Evolutionary conservation across 345 rosid genomes (phyloP).

Genomic region (Arabidopsis suecica): DNA sequence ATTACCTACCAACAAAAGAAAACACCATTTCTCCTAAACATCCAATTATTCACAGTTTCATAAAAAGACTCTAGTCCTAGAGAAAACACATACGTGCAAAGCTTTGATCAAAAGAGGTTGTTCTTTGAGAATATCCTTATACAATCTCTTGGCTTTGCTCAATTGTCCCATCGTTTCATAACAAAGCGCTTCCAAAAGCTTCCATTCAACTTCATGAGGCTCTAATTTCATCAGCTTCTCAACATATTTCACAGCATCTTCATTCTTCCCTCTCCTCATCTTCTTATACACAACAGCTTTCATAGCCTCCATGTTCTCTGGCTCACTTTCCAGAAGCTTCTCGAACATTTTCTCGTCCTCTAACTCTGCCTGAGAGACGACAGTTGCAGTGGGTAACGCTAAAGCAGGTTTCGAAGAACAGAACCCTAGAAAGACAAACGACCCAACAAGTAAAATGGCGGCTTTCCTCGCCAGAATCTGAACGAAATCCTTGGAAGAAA

Average conservation of each 20-base stretch:
- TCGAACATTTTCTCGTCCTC: conserved; percentile 65
- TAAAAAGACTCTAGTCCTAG: neutral
- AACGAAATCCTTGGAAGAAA: conserved; percentile 41
- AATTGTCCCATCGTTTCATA: conserved; percentile 79
- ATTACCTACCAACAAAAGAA: neutral
- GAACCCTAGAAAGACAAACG: conserved; percentile 59
- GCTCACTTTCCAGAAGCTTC: conserved; percentile 70
- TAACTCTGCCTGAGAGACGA: conserved; percentile 46
- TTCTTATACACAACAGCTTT: conserved; percentile 71
- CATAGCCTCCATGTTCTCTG: conserved; percentile 70
- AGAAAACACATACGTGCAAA: conserved; percentile 69
- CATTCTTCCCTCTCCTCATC: conserved; percentile 74
- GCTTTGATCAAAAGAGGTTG: conserved; percentile 85
- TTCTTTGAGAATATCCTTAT: conserved; percentile 66
- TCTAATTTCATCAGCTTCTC: conserved; percentile 65
- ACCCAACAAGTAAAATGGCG: conserved; percentile 61
- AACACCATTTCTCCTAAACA: conserved; percentile 23
- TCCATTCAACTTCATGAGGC: conserved; percentile 87
- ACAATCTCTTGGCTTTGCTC: conserved; percentile 67
- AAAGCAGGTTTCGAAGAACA: conserved; percentile 51
- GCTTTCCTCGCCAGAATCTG: conserved; percentile 48
- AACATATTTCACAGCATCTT: conserved; percentile 70
- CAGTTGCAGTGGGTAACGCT: conserved; percentile 50
- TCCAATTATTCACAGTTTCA: neutral
- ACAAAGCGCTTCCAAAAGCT: conserved; percentile 85